Conservation (phyloP, 23 red algal genomes). For the Cyanidiococcus yangmingshanensis region DNA sequence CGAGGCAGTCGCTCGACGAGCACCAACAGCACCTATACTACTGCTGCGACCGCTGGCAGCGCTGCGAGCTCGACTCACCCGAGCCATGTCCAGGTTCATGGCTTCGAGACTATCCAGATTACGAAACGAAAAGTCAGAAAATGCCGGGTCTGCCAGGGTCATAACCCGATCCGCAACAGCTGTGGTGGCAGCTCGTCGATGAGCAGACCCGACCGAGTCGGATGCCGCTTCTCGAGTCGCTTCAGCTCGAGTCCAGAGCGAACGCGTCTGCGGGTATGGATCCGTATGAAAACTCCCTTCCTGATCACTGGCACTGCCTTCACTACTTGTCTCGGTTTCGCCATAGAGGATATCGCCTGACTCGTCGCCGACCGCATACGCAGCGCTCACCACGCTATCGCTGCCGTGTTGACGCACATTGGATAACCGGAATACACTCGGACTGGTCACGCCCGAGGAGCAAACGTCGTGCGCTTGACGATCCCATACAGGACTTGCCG, state of each 20-base stretch:
- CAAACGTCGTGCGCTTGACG: background rate
- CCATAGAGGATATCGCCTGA: too few relatives aligned
- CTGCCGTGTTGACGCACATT: background rate
- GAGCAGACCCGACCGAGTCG: too few relatives aligned
- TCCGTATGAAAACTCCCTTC: too few relatives aligned
- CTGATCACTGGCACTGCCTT: too few relatives aligned
- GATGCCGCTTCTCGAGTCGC: too few relatives aligned
- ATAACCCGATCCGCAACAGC: background rate
- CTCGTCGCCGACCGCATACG: too few relatives aligned
- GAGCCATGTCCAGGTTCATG: constrained; percentile 30
- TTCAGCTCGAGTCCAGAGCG: too few relatives aligned
- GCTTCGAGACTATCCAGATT: constrained; percentile 32
- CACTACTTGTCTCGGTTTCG: too few relatives aligned
- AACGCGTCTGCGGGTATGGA: too few relatives aligned
- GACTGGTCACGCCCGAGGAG: background rate
- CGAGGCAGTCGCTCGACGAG: background rate
- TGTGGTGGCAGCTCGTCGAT: too few relatives aligned
- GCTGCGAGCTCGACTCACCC: background rate
- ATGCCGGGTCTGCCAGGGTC: constrained; percentile 6
- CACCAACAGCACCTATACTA: background rate
- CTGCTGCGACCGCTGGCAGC: background rate
- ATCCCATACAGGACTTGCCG: background rate
- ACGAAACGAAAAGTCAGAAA: constrained; percentile 28
- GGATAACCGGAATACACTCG: background rate
- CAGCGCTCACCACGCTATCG: too few relatives aligned